Percentiles rank a stretch among this genome's conserved stretches.
Evolutionary conservation across 2,329 filamentous ascomycete species (phyloP).

Genomic region (Didymella keratinophila): DNA sequence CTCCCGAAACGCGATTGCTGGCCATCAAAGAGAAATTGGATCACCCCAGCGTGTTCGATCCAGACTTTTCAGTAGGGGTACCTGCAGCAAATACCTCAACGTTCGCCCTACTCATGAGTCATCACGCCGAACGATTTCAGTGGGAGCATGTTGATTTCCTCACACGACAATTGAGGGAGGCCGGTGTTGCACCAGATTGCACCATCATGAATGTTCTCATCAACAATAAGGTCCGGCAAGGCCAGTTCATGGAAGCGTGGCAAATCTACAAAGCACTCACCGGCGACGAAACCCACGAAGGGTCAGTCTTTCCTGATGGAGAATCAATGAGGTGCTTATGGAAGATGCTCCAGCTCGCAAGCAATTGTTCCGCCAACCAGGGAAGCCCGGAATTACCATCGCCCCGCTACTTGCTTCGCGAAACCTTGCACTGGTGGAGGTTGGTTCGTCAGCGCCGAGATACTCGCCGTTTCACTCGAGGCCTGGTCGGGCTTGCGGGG

Average conservation of each 20-base stretch:
- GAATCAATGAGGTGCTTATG: conserved; percentile 41
- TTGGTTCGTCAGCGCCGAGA: conserved; percentile 35
- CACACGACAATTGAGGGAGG: conserved; percentile 33
- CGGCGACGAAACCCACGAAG: conserved; percentile 23
- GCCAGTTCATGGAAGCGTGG: conserved; percentile 42
- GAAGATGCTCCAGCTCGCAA: conserved; percentile 44
- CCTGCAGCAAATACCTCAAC: conserved; percentile 43
- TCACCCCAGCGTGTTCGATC: neutral
- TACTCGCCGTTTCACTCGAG: conserved; percentile 37
- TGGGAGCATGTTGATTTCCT: conserved; percentile 50
- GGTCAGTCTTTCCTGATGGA: conserved; percentile 42
- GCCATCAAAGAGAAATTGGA: conserved; percentile 14
- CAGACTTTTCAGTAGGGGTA: conserved; percentile 20
- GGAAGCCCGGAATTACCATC: conserved; percentile 36
- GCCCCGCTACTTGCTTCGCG: conserved; percentile 42
- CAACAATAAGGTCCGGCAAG: conserved; percentile 40
- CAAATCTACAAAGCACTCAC: conserved; percentile 39
- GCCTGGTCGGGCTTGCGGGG: conserved; percentile 33
- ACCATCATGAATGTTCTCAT: conserved; percentile 47
- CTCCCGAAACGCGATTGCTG: neutral
- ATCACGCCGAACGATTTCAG: conserved; percentile 38
- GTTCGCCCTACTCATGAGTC: conserved; percentile 44
- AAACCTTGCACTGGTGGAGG: conserved; percentile 43
- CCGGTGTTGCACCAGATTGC: conserved; percentile 31
- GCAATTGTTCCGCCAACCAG: conserved; percentile 29